Base-by-base conservation (phyloP, 805 yeast species). In the Kazachstania taianensis region DNA sequence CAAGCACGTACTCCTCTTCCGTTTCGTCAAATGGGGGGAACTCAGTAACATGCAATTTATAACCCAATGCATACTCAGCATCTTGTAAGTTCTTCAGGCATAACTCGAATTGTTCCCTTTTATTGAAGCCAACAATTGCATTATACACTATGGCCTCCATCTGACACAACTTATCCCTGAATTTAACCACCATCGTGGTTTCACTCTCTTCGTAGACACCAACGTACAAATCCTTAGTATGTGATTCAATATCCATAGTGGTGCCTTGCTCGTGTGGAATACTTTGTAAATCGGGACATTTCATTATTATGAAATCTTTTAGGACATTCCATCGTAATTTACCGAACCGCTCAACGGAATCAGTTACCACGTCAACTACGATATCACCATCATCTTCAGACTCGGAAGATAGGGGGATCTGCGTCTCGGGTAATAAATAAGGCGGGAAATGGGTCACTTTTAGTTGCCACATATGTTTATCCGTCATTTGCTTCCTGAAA, bases 291-390 rank as follows among this genome's bases (percentile, higher is more conserved):
- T 42, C 46, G 12, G 55, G 55, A 36, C 60, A 56, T 33, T 54
- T 55, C 25, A 50, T 38, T 35, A 62, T 56, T 9, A 64, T 46
- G 28, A 52, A 55, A 40, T 64, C 69, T 42, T 63, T 63, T 13
- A 64, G 35, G 1, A 59, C 57, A 10, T 54, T 58, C 67, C 68
- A 64, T 37, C 57, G 49, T 6, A 57, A 40, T 32, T 55, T 54
- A 7, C 53, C 52, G 38, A 37, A 55, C 31, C 43, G 46, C 12
- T 52, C 57, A 16, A 55, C 43, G 20, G 46, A 44, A 19, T 46
- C 42, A 7, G 55, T 54, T 8, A 36, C 41, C 6, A 42, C 26
- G 26, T 36, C 43, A 28, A 34, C 20, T 10, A 20, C 26, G 12
- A 15, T n/a, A 15, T 10, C 17, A 16, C 13, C 6, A 23, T 28